phyloP scores from a whole-genome alignment of 179 eudicot genomes.

The Beta corolliflora region DNA sequence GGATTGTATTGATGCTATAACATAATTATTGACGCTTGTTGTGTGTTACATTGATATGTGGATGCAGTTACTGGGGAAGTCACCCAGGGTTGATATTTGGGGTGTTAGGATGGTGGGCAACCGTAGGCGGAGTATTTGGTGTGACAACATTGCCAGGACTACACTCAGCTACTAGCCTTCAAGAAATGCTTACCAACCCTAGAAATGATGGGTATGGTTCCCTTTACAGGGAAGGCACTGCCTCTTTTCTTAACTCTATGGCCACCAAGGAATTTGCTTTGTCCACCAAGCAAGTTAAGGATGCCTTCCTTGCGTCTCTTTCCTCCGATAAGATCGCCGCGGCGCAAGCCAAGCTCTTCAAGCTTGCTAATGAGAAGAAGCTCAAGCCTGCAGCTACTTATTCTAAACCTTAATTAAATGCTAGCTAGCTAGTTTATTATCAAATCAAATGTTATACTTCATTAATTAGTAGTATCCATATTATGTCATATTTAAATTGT shows the following conservation, averaged over 20 bases:
- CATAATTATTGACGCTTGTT: background rate
- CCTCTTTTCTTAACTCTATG: slow-evolving; percentile 77
- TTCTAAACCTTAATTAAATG: background rate
- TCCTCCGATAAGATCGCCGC: slow-evolving; percentile 65
- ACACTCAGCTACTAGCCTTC: slow-evolving; percentile 42
- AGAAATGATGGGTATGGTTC: slow-evolving; percentile 56
- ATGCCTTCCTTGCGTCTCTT: slow-evolving; percentile 45
- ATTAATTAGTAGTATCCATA: background rate
- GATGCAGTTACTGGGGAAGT: slow-evolving; percentile 73
- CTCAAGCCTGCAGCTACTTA: slow-evolving; percentile 16
- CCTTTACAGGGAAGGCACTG: slow-evolving; percentile 85
- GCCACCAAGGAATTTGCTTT: slow-evolving; percentile 20
- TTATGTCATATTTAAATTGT: background rate
- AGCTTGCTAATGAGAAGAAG: slow-evolving; percentile 78
- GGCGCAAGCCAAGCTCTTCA: slow-evolving; percentile 69
- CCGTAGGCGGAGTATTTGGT: slow-evolving; percentile 65
- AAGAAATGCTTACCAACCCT: slow-evolving; percentile 62
- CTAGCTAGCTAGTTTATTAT: background rate
- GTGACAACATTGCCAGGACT: slow-evolving; percentile 48
- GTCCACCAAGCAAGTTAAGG: slow-evolving; percentile 59
- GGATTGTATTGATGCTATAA: too few species aligned
- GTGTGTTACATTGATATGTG: too few species aligned
- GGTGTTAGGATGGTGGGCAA: slow-evolving; percentile 68
- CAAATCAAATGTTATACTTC: background rate
- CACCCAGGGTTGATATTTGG: slow-evolving; percentile 75